A percentile compares a stretch with the other conserved stretches of the same genome.
phyloP scores from a whole-genome alignment of 176 grass and related monocot genomes.

The Canna indica region DNA sequence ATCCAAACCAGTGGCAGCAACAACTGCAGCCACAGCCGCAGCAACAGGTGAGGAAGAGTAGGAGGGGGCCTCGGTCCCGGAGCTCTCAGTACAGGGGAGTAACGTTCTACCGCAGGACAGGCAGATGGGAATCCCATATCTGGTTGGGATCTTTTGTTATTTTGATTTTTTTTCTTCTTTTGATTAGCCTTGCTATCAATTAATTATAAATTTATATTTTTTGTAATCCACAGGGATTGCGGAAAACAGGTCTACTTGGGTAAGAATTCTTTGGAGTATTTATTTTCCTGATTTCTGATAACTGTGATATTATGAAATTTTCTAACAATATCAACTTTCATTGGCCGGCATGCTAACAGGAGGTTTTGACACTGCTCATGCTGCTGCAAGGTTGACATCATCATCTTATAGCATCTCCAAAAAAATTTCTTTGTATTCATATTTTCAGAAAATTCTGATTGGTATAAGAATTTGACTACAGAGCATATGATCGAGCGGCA shows the following conservation, averaged over 20 bases:
- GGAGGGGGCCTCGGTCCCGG: constrained; percentile 78
- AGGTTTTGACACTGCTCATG: constrained; percentile 96
- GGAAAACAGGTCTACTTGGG: constrained; percentile 97
- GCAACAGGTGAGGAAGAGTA: constrained; percentile 68
- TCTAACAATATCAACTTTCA: constrained; percentile 8
- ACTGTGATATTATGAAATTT: constrained; percentile 12
- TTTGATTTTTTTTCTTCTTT: not conserved
- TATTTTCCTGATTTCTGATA: constrained; percentile 1
- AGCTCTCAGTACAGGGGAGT: constrained; percentile 98
- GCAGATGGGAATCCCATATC: constrained; percentile 98
- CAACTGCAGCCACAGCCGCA: constrained; percentile 9
- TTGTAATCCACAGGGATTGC: constrained; percentile 68
- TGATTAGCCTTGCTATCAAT: constrained; percentile 1
- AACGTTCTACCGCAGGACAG: constrained; percentile 96
- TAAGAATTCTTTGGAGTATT: constrained; percentile 19
- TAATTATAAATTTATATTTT: constrained; percentile 1
- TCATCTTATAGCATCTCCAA: not conserved
- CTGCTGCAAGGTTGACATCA: constrained; percentile 66
- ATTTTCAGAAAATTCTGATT: not conserved
- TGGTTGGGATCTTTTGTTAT: constrained; percentile 38
- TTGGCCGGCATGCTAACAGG: constrained; percentile 26
- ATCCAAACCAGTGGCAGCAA: constrained; percentile 23
- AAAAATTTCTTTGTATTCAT: not conserved
- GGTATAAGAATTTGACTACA: constrained; percentile 21
- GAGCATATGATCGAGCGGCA: constrained; percentile 87